Conservation (phyloP, 2,329 filamentous ascomycete genomes). For the Arthrobotrys iridis region DNA sequence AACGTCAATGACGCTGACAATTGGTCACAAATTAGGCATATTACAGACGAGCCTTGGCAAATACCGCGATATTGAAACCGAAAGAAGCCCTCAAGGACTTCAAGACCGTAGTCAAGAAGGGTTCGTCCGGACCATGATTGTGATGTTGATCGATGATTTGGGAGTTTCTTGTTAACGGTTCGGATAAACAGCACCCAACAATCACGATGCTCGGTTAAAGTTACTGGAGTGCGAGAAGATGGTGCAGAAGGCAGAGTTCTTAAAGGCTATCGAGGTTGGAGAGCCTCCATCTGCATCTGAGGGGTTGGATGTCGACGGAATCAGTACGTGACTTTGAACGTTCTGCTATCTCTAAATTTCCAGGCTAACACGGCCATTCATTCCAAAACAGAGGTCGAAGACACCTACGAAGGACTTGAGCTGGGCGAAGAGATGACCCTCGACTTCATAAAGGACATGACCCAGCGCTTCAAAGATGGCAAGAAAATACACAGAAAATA, state of each 20-base stretch:
- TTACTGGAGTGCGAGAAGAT: slow-evolving; percentile 93
- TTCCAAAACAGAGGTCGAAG: slow-evolving; percentile 70
- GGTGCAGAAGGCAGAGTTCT: slow-evolving; percentile 89
- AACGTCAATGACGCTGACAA: background rate
- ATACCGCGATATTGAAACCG: slow-evolving; percentile 88
- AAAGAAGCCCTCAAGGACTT: slow-evolving; percentile 91
- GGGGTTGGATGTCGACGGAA: slow-evolving; percentile 85
- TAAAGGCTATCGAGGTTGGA: slow-evolving; percentile 90
- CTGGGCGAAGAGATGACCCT: slow-evolving; percentile 87
- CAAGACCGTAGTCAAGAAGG: slow-evolving; percentile 83
- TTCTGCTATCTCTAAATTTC: background rate
- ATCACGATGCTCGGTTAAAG: slow-evolving; percentile 91
- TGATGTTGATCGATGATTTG: background rate
- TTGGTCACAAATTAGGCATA: slow-evolving; percentile 73
- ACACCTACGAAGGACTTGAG: slow-evolving; percentile 82
- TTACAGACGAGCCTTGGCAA: slow-evolving; percentile 90
- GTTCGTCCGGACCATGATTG: slow-evolving; percentile 23
- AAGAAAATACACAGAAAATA: slow-evolving; percentile 97
- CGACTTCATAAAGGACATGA: slow-evolving; percentile 98
- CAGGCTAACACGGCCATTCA: background rate
- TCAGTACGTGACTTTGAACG: slow-evolving; percentile 63
- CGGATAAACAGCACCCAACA: slow-evolving; percentile 71
- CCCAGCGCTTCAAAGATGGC: slow-evolving; percentile 90
- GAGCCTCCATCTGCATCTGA: slow-evolving; percentile 93
- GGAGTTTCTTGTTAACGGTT: background rate